phyloP scores from a whole-genome alignment of 305 asterid genomes.

The Solanum hybrid region DNA sequence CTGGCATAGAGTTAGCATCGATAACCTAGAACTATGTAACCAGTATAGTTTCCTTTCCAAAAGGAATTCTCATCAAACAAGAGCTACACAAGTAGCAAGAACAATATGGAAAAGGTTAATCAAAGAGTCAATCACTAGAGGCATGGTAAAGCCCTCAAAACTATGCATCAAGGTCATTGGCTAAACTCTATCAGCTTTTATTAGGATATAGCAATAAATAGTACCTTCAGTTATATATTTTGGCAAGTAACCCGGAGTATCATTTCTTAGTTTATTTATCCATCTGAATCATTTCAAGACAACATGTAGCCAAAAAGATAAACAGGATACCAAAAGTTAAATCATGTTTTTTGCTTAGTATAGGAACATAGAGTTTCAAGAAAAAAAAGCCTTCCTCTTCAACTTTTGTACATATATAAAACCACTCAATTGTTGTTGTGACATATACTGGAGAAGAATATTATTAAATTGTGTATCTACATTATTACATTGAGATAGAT shows the following conservation, averaged over 20 bases:
- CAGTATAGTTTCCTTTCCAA: neutral
- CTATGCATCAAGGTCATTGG: neutral
- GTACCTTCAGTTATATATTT: constrained; percentile 3
- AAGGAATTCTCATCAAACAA: neutral
- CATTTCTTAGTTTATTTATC: neutral
- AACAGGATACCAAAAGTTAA: neutral
- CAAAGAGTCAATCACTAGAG: neutral
- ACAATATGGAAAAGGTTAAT: neutral
- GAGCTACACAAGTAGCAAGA: neutral
- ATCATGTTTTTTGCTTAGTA: neutral
- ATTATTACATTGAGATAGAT: neutral
- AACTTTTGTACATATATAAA: neutral
- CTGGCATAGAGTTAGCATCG: neutral
- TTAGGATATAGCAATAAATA: neutral
- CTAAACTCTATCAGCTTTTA: neutral
- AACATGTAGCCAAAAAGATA: neutral
- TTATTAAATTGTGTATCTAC: neutral
- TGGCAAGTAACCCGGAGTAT: neutral
- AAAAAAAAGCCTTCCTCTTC: neutral
- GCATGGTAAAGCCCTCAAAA: neutral
- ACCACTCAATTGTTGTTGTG: neutral
- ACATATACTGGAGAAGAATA: neutral
- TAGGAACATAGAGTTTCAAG: neutral
- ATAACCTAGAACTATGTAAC: neutral
- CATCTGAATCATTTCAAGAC: neutral